Conservation (phyloP, 495 filamentous ascomycete genomes). For the Aspergillus haitiensis region DNA sequence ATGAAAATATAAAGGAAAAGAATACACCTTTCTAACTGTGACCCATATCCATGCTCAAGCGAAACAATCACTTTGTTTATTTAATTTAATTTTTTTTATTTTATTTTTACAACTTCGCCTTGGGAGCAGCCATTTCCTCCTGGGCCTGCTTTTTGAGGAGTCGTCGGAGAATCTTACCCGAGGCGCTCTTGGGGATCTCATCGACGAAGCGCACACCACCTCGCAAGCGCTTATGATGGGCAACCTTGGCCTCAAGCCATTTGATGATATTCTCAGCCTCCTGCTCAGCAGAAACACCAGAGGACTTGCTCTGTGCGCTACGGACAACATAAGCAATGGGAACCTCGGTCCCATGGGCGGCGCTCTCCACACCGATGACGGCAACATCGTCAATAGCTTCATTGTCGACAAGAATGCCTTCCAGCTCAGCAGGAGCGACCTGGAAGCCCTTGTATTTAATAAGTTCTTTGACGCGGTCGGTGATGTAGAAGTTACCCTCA, state of each 20-base stretch:
- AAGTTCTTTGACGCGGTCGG: constrained; percentile 85
- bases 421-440: constrained; percentile 83
- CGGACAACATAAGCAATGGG: constrained; percentile 79
- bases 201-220: constrained; percentile 84
- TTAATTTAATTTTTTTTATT: background rate
- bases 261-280: constrained; percentile 61
- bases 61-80: background rate
- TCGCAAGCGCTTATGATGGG: constrained; percentile 72
- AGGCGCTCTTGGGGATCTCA: constrained; percentile 77
- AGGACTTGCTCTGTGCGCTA: constrained; percentile 50
- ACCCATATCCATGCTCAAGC: too few relatives aligned
- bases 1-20: too few relatives aligned
- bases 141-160: constrained; percentile 58
- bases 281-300: constrained; percentile 50
- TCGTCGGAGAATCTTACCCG: constrained; percentile 86
- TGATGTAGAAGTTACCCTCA: constrained; percentile 67
- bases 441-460: constrained; percentile 92
- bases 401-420: constrained; percentile 72
- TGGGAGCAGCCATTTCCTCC: constrained; percentile 40
- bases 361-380: constrained; percentile 77
- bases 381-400: constrained; percentile 77
- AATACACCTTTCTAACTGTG: too few relatives aligned
- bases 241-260: constrained; percentile 64
- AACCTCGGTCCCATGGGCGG: constrained; percentile 71
- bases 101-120: constrained; percentile 42